Evolutionary conservation across 306 rosid species (phyloP).

Genomic region (Citrullus mucosospermus): DNA sequence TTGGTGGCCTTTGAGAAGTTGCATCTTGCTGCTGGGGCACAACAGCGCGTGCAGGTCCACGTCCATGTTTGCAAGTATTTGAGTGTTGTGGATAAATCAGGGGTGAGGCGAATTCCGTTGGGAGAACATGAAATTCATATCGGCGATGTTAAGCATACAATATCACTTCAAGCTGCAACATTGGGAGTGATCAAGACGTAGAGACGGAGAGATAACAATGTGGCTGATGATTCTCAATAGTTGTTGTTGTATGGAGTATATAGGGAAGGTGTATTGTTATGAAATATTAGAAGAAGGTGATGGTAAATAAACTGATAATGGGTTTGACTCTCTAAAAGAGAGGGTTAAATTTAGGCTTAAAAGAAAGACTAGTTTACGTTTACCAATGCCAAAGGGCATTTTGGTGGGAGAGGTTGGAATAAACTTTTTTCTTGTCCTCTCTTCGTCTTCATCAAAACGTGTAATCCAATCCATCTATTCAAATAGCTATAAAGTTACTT

Average conservation of each 20-base stretch:
- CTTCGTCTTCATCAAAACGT: background rate
- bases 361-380: background rate
- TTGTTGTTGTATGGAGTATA: background rate
- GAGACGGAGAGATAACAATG: background rate
- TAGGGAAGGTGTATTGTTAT: background rate
- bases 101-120: constrained; percentile 65
- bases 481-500: background rate
- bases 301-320: background rate
- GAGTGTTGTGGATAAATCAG: constrained; percentile 64
- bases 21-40: constrained; percentile 33
- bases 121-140: constrained; percentile 50
- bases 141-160: constrained; percentile 41
- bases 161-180: constrained; percentile 45
- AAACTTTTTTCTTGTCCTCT: background rate
- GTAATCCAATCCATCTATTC: background rate
- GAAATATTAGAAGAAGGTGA: background rate
- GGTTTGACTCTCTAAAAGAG: background rate
- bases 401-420: background rate
- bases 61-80: constrained; percentile 70
- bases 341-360: background rate
- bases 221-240: background rate
- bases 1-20: constrained; percentile 62
- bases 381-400: background rate
- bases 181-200: constrained; percentile 44
- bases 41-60: constrained; percentile 28